Conservation (phyloP, 2,329 filamentous ascomycete genomes). For the Diplodia seriata region DNA sequence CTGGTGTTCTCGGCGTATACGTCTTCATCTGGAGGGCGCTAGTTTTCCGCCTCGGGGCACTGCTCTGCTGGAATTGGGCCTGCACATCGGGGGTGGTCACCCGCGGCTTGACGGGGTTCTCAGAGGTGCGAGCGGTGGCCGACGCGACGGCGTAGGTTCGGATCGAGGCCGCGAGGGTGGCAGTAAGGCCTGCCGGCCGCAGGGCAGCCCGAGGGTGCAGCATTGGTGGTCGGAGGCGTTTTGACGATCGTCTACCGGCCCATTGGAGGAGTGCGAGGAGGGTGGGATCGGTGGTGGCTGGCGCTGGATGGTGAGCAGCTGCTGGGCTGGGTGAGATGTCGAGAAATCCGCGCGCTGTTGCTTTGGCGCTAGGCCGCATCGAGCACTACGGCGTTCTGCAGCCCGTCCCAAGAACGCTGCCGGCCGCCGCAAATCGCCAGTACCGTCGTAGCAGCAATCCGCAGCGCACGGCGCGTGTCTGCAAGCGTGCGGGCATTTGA, state of each 20-base stretch:
- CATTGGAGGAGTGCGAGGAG: constrained; percentile 22
- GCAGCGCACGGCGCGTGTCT: not conserved
- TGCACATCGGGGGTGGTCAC: constrained; percentile 8
- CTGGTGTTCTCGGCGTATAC: constrained; percentile 92
- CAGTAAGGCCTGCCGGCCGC: constrained; percentile 57
- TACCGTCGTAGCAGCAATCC: constrained; percentile 2
- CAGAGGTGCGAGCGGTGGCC: constrained; percentile 22
- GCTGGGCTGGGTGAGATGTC: constrained; percentile 6
- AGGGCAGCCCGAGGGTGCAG: constrained; percentile 70
- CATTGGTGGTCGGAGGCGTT: constrained; percentile 55
- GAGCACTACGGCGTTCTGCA: constrained; percentile 6
- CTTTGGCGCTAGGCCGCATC: constrained; percentile 12
- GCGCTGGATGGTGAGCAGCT: constrained; percentile 11
- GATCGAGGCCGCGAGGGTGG: constrained; percentile 53
- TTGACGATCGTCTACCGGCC: constrained; percentile 2
- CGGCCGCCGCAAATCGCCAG: constrained; percentile 8
- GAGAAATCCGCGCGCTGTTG: constrained; percentile 29
- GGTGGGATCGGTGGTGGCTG: constrained; percentile 3
- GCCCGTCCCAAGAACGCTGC: constrained; percentile 4
- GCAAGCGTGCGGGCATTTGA: not conserved
- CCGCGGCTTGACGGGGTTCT: constrained; percentile 14
- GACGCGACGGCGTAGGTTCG: constrained; percentile 46
- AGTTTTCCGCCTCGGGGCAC: constrained; percentile 1
- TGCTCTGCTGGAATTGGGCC: constrained; percentile 17
- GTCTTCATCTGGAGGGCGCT: constrained; percentile 68